phyloP scores from a whole-genome alignment of 345 rosid species.

The Pugionium dolabratum region DNA sequence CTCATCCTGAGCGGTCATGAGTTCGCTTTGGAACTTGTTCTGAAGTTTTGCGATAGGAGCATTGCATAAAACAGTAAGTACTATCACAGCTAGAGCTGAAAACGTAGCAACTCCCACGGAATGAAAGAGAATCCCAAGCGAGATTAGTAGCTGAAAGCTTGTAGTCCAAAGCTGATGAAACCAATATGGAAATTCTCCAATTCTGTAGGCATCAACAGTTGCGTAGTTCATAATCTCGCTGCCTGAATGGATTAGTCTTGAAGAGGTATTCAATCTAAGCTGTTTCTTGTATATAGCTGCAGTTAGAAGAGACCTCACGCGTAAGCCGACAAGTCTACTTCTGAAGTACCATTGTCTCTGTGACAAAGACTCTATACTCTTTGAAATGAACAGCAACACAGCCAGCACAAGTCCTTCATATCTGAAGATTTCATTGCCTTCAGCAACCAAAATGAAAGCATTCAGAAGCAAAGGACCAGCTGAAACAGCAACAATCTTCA shows the following conservation, averaged over 20 bases:
- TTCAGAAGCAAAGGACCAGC: slow-evolving; percentile 87
- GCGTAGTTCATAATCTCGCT: slow-evolving; percentile 94
- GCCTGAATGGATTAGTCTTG: slow-evolving; percentile 75
- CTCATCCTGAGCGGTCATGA: slow-evolving; percentile 83
- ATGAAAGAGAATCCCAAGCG: slow-evolving; percentile 68
- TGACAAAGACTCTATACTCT: slow-evolving; percentile 73
- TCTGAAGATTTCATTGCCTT: slow-evolving; percentile 63
- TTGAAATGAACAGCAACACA: slow-evolving; percentile 56
- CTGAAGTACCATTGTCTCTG: slow-evolving; percentile 95
- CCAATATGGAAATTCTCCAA: slow-evolving; percentile 96
- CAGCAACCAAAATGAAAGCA: slow-evolving; percentile 84
- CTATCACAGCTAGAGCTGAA: slow-evolving; percentile 72
- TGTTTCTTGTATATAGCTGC: slow-evolving; percentile 88
- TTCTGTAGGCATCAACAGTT: slow-evolving; percentile 86
- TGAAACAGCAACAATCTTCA: slow-evolving; percentile 71
- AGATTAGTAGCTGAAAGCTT: slow-evolving; percentile 74
- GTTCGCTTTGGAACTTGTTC: slow-evolving; percentile 71
- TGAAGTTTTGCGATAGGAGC: slow-evolving; percentile 94
- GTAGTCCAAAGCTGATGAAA: slow-evolving; percentile 96
- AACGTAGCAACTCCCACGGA: slow-evolving; percentile 87
- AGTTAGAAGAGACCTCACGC: slow-evolving; percentile 73
- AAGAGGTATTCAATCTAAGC: slow-evolving; percentile 68
- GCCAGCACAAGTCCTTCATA: slow-evolving; percentile 80
- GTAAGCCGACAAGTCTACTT: slow-evolving; percentile 75
- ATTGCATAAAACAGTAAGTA: slow-evolving; percentile 76